phyloP scores from a whole-genome alignment of 495 filamentous ascomycete species.

The Podospora bellae-mahoneyi region DNA sequence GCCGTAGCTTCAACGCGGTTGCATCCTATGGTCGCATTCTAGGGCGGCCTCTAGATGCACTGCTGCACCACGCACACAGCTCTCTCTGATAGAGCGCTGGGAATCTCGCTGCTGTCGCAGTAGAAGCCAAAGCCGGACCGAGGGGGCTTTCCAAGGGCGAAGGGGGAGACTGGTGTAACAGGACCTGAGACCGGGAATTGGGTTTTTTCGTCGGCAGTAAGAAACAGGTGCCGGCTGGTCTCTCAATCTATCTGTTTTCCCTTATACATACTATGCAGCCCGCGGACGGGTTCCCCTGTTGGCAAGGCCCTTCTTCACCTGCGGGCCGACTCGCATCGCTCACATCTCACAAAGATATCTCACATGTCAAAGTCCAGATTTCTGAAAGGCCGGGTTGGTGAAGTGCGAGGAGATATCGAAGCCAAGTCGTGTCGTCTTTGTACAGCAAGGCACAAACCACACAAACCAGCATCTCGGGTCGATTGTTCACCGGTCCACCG shows the following conservation, averaged over 20 bases:
- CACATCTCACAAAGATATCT: not conserved
- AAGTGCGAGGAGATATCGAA: not conserved
- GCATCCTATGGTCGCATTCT: constrained; percentile 12
- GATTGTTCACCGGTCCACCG: not conserved
- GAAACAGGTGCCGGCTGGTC: constrained; percentile 5
- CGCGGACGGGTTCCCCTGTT: not conserved
- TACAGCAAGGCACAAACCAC: not conserved
- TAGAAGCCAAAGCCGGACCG: not conserved
- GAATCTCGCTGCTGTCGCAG: constrained; percentile 6
- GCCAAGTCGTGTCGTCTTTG: not conserved
- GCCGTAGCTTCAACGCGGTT: constrained; percentile 5
- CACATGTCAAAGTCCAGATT: not conserved
- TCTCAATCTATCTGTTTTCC: constrained; percentile 4
- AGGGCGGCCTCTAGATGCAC: constrained; percentile 3
- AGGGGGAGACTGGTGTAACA: constrained; percentile 22
- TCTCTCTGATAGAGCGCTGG: not conserved
- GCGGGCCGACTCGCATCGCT: not conserved
- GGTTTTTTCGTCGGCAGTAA: constrained; percentile 19
- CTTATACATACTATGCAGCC: not conserved
- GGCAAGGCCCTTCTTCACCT: not conserved
- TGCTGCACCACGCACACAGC: not conserved
- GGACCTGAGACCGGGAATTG: constrained; percentile 17
- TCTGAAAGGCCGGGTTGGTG: not conserved
- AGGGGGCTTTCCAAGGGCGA: not conserved
- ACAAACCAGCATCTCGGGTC: not conserved